Conservation (phyloP, 192 early-diverging fungal species). For the Glomus cerebriforme region DNA sequence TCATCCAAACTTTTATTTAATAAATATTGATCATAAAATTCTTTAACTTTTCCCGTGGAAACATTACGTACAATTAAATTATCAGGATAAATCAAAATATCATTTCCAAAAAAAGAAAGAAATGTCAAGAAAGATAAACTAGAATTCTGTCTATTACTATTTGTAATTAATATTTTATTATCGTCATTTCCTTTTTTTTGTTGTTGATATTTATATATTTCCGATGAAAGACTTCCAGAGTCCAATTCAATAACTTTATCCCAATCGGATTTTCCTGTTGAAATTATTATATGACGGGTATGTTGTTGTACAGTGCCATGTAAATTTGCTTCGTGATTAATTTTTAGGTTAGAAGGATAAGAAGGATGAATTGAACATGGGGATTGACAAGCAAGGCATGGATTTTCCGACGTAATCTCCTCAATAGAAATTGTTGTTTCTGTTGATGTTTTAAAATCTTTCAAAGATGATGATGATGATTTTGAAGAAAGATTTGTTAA, state of each 20-base stretch:
- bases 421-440: neutral
- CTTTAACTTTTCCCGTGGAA: slow-evolving; percentile 38
- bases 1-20: slow-evolving; percentile 29
- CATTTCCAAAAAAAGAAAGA: slow-evolving; percentile 10
- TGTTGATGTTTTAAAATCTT: neutral
- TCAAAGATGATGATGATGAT: neutral
- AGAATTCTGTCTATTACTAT: slow-evolving; percentile 33
- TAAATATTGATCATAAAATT: slow-evolving; percentile 49
- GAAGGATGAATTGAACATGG: slow-evolving; percentile 49
- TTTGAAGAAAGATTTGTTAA: neutral
- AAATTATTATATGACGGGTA: slow-evolving; percentile 55
- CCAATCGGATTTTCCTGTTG: slow-evolving; percentile 57
- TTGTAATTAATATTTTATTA: slow-evolving; percentile 46
- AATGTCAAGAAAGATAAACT: neutral
- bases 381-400: slow-evolving; percentile 47
- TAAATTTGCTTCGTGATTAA: slow-evolving; percentile 45
- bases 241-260: slow-evolving; percentile 51
- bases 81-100: slow-evolving; percentile 52
- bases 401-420: slow-evolving; percentile 7
- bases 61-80: slow-evolving; percentile 58
- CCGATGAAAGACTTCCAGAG: slow-evolving; percentile 43
- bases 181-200: neutral
- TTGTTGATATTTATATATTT: slow-evolving; percentile 38
- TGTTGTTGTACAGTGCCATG: slow-evolving; percentile 53
- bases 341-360: slow-evolving; percentile 55